These are phyloP conservation scores for Starmerella floris DNA, from an alignment of 805 yeast genomes.

Conservation along the genomic window DNA sequence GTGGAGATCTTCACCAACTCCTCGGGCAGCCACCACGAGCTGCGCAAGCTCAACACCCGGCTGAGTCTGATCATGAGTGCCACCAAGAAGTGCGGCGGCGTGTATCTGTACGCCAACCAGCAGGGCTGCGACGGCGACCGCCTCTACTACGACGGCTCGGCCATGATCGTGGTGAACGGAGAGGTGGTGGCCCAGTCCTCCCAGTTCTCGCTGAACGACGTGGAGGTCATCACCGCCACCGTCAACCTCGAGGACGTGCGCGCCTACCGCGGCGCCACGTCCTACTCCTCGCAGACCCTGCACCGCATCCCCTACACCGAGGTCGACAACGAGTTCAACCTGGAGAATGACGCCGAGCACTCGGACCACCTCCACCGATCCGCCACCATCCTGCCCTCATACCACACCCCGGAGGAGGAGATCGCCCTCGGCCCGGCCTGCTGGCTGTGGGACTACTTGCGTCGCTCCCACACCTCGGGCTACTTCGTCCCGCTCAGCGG, in stretches of 20 bases:
- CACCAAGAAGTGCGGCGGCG: conserved; percentile 91
- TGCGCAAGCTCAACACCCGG: conserved; percentile 76
- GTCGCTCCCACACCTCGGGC: conserved; percentile 84
- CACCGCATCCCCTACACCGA: conserved; percentile 15
- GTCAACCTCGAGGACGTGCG: conserved; percentile 87
- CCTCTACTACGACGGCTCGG: conserved; percentile 92
- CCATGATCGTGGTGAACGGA: conserved; percentile 86
- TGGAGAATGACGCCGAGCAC: conserved; percentile 4
- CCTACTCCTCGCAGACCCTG: conserved; percentile 59
- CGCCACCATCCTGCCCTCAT: conserved; percentile 33
- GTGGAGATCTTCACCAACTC: conserved; percentile 95
- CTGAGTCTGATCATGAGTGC: conserved; percentile 80
- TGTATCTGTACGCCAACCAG: conserved; percentile 86
- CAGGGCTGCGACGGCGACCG: conserved; percentile 98
- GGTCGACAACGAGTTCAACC: conserved; percentile 12
- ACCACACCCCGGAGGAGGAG: conserved; percentile 85
- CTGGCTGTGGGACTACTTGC: conserved; percentile 96
- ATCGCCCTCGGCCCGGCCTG: conserved; percentile 98
- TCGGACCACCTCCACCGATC: conserved; percentile 3
- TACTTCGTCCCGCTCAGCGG: conserved; percentile 90
- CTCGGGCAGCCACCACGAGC: conserved; percentile 94
- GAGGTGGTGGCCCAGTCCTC: conserved; percentile 82
- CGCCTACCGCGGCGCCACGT: conserved; percentile 54
- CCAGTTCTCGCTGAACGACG: conserved; percentile 81
- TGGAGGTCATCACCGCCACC: conserved; percentile 91